Evolutionary conservation across 805 yeast genomes (phyloP), one percentile per base, ranked within the genome.

Genomic region (Yarrowia sp.): DNA sequence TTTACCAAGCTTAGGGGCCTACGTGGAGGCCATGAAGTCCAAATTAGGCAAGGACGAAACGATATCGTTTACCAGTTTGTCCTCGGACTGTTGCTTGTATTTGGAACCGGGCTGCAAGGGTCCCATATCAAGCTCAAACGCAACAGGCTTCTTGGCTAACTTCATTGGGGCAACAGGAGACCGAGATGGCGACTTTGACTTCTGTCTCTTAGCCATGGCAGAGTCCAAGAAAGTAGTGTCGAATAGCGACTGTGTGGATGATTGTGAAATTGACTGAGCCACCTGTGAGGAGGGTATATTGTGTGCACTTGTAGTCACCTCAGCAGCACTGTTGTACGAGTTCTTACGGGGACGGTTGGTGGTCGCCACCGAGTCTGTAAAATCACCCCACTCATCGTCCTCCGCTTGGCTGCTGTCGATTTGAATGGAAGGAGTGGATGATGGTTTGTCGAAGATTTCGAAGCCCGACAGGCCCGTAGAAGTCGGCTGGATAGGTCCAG

Each of bases 381-480:
- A 59, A 10, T 59, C 65, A 5, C 65, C 65, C 65, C 65, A 59
- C 16, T 59, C 65, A 12, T 59, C 65, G 10, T 59, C 65, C 4
- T 35, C 52, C 2, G 45, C 32, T 2, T 43, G 42, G 16, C 38
- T 40, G 38, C 63, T 42, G 32, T 32, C n/a, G 14, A 45, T 36
- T 32, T 43, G 41, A 22, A 43, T 59, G 2, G 65, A 16, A 1
- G 65, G 52, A 8, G 52, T 26, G 38, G 63, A 26, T 7, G 52
- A 12, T 2, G 63, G 63, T 11, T 56, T 56, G 48, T 56, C 63
- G 14, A 56, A 56, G 5, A 56, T 42, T 9, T 56, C 63, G 26
- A 56, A 56, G 10, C 63, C 63, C 3, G 63, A 56, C 11, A 56
- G 40, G 12, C 45, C 32, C 5, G 53, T 15, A 9, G 43, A 38